Evolutionary conservation across 768 basidiomycete genomes (phyloP), one percentile per base, ranked within the genome.

Genomic region (Pisolithus microcarpus): DNA sequence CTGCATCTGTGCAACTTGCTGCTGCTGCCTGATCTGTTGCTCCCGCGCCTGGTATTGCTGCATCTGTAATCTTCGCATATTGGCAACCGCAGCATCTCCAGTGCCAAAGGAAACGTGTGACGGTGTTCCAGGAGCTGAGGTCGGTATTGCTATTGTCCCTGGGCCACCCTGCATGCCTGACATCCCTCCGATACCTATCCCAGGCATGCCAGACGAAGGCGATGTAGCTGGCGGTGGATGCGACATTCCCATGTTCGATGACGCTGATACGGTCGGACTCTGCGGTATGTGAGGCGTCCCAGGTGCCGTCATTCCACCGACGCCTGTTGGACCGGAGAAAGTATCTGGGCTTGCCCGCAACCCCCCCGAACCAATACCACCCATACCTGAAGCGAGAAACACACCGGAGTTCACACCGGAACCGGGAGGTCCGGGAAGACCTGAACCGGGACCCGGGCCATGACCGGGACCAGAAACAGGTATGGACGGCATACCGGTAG

Each of bases 1-100:
- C 42, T 67, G 70, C 56, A 60, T 58, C 47, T 70, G 70, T 2
- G 62, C 55, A 38, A 58, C 56, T 28, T 70, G 44, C 26, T 28
- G 26, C 18, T 68, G 69, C 24, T 65, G 61, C 28, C 66, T 58
- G 3, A 61, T 62, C 38, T 69, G 69, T 5, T 70, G 68, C 11
- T 70, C 64, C 43, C 72, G 73, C 43, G 66, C 52, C 28, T 70
- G 65, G 44, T 67, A 61, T 1, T 61, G 63, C 11, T 70, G 72
- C 44, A 67, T 53, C 8, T 69, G 68, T 2, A 61, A 46, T 16
- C 51, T 65, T 21, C 34, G 34, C 34, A 34, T 4, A 11, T 34
- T 34, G 4, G 34, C 34, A 11, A 34, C 34, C 13, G 13, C 11
- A 18, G 65, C 63, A 37, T 74, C 72, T 37, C 58, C 42, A 38